These are phyloP conservation scores for Xylariaceae sp. DNA, from an alignment of 2,329 filamentous ascomycete genomes.

Conservation along the genomic window DNA sequence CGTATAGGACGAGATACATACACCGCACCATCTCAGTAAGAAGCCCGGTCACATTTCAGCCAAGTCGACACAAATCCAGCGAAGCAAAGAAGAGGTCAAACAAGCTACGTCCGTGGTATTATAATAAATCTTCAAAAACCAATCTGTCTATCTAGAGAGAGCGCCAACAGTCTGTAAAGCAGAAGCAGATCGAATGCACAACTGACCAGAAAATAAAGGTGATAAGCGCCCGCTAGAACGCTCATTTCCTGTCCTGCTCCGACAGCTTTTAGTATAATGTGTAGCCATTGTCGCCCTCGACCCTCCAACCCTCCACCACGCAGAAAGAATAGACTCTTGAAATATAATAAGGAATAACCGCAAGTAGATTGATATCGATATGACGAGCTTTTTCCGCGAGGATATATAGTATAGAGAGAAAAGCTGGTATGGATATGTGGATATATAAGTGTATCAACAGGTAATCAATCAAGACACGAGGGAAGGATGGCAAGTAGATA, in stretches of 20 bases:
- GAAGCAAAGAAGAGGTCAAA: not conserved
- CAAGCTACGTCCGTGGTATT: not conserved
- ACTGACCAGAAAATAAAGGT: not conserved
- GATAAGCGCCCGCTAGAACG: not conserved
- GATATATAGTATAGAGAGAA: not conserved
- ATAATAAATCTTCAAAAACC: not conserved
- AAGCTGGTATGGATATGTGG: not conserved
- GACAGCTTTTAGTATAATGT: not conserved
- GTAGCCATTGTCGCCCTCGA: not conserved
- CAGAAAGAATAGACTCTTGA: not conserved
- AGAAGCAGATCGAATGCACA: too few species aligned
- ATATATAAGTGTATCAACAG: not conserved
- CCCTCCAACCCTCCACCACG: not conserved
- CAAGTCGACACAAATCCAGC: too few species aligned
- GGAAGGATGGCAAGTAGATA: not conserved
- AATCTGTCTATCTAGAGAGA: not conserved
- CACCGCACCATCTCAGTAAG: too few species aligned
- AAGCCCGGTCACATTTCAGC: too few species aligned
- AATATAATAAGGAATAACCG: not conserved
- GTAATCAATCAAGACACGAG: not conserved
- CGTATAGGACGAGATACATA: too few species aligned
- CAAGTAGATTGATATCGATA: not conserved
- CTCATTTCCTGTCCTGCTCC: not conserved
- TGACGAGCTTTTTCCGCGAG: conserved; percentile 2
- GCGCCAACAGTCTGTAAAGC: not conserved